Evolutionary conservation across 306 rosid species (phyloP), one percentile per base, ranked within the genome.

Genomic region (Cotoneaster glaucophyllus): DNA sequence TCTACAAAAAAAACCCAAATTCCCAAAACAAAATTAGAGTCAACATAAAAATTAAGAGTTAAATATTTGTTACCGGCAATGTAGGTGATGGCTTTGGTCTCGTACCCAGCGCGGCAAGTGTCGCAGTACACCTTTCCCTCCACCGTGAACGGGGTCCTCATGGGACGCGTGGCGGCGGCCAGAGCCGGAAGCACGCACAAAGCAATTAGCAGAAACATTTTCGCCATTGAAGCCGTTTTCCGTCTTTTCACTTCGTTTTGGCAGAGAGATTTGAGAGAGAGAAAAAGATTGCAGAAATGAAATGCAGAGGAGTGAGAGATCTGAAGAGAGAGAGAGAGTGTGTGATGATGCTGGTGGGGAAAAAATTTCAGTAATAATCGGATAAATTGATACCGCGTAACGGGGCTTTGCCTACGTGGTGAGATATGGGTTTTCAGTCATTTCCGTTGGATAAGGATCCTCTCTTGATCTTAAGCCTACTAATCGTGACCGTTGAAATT

Each of bases 91-190:
- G 97, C 98, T 4, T 92, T 25, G 77, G 98, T 90, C 76, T 96
- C 99, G 67, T 83, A 96, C 68, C 96, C 96, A 77, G 92, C 92
- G 26, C 88, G 93, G 86, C 99, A 96, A 37, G 54, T 61, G 78
- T 96, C 99, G 64, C 99, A 96, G 89, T 26, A 89, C 26, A 96
- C 93, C 22, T 63, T 81, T 17, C 98, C 99, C 58, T 85, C 73
- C 15, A 96, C 88, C 11, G 50, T 12, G 66, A 88, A 84, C 3
- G 96, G 98, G 32, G 50, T 73, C 75, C 78, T 86, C 9, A 80
- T 70, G 1, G 88, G 92, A 41, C 97, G 96, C 26, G 77, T 83
- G 24, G 89, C 99, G 11, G 52, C 26, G 58, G 88, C 96, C 82
- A 92, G 78, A 8, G 99, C 93, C n/a, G 97, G 93, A 56, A 95